Base-by-base conservation (phyloP, 345 rosid species). In the Alliaria petiolata region DNA sequence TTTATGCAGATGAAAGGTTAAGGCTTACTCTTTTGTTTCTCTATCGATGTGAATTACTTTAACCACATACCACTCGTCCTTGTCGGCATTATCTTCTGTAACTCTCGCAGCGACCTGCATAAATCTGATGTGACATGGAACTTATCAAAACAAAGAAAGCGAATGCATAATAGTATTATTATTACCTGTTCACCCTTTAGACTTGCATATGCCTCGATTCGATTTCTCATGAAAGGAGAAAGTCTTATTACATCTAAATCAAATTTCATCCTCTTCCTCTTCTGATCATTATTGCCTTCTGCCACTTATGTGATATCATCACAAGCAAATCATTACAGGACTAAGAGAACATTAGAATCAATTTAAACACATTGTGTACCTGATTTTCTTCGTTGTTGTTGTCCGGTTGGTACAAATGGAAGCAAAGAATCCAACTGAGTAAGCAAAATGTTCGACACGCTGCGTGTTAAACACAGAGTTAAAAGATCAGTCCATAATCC, bases 21-120 rank as follows among this genome's bases (percentile, higher is more conserved):
- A 22, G 25, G 25, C 25, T 22, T 85, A 93, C 98, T 89, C 98
- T 83, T 83, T 87, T 34, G 95, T 86, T 69, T 93, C 96, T 70
- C 89, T 83, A 50, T 93, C 96, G 74, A 93, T 89, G 70, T 89
- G 91, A 47, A 84, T 91, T 45, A 93, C 97, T 84, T 93, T 93
- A 19, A 89, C 96, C 52, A 93, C 88, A 77, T 83, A 81, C 98
- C 98, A 93, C 73, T 93, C 96, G 31, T 91, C 96, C 73, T 87
- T 89, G 34, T 93, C 97, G 35, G 87, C 95, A 74, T 86, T 82
- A 60, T 86, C 97, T 9, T 79, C 78, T 3, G 87, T 85, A 71
- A 93, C 91, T 83, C 89, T 85, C 40, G 98, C 98, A 16, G 98
- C 98, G 31, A 93, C 98, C 98, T 93, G 78, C 52, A 69, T 20